Evolutionary conservation across 495 filamentous ascomycete species (phyloP).

Genomic region (Cenococcum geophilum): DNA sequence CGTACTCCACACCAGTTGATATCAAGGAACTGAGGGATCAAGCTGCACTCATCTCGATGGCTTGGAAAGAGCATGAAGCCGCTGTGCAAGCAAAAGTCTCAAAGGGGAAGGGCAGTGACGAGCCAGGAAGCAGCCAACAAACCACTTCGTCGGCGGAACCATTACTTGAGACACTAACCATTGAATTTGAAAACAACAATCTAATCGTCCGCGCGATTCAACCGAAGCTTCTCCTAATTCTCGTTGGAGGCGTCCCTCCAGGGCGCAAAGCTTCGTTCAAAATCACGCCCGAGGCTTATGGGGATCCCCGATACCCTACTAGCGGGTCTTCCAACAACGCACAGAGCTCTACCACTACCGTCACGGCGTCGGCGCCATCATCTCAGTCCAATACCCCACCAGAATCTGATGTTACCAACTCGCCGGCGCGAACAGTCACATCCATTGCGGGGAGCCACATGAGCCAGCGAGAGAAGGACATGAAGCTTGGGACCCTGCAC

Average conservation of each 20-base stretch:
- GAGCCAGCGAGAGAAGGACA: slow-evolving; percentile 33
- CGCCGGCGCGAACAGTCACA: neutral
- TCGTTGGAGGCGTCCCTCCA: slow-evolving; percentile 39
- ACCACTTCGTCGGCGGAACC: neutral
- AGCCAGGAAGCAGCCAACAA: slow-evolving; percentile 7
- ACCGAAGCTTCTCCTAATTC: slow-evolving; percentile 37
- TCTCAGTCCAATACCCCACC: neutral
- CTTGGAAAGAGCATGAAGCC: slow-evolving; percentile 38
- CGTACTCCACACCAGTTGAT: slow-evolving; percentile 38
- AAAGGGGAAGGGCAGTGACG: neutral
- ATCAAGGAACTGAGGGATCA: slow-evolving; percentile 38
- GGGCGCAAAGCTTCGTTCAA: slow-evolving; percentile 30
- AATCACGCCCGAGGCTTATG: slow-evolving; percentile 31
- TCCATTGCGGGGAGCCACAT: slow-evolving; percentile 21
- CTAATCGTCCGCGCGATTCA: slow-evolving; percentile 39
- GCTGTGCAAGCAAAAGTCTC: slow-evolving; percentile 4
- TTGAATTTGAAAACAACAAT: slow-evolving; percentile 37
- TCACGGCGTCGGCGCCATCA: neutral
- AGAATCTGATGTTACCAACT: neutral
- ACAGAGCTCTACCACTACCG: neutral
- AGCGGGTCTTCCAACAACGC: neutral
- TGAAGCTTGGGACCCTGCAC: slow-evolving; percentile 31
- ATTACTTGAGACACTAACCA: slow-evolving; percentile 36
- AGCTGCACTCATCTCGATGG: slow-evolving; percentile 37
- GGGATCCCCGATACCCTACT: slow-evolving; percentile 34